Conservation (phyloP, 345 rosid species). For the Aquilaria yunnanensis region DNA sequence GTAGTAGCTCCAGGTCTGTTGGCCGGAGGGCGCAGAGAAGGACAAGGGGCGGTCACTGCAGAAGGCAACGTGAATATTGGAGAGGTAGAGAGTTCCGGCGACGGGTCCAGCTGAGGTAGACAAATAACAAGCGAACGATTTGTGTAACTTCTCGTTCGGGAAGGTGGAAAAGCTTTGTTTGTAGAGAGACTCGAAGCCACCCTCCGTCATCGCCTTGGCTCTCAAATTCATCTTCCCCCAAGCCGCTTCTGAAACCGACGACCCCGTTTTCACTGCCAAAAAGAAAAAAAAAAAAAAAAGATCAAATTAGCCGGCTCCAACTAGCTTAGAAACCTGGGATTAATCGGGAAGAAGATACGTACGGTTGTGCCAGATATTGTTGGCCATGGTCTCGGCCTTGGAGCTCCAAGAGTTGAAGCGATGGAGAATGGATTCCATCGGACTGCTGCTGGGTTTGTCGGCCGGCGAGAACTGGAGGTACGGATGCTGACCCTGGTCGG, state of each 20-base stretch:
- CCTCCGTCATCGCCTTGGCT: constrained; percentile 48
- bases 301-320: neutral
- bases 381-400: constrained; percentile 47
- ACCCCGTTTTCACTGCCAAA: constrained; percentile 34
- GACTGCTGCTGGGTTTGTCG: constrained; percentile 31
- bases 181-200: constrained; percentile 53
- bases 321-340: neutral
- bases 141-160: constrained; percentile 38
- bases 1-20: constrained; percentile 56
- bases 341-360: constrained; percentile 3
- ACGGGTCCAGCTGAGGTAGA: constrained; percentile 60
- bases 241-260: constrained; percentile 47
- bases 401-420: constrained; percentile 41
- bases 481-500: constrained; percentile 31
- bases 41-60: constrained; percentile 64
- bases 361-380: constrained; percentile 54
- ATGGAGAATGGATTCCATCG: constrained; percentile 44
- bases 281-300: neutral
- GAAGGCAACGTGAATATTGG: constrained; percentile 41
- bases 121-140: constrained; percentile 49
- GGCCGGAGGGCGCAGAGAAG: constrained; percentile 50
- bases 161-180: constrained; percentile 39
- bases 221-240: constrained; percentile 56
- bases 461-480: constrained; percentile 34
- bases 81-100: constrained; percentile 51